phyloP scores from a whole-genome alignment of 805 yeast species.

The Pichia manshurica region DNA sequence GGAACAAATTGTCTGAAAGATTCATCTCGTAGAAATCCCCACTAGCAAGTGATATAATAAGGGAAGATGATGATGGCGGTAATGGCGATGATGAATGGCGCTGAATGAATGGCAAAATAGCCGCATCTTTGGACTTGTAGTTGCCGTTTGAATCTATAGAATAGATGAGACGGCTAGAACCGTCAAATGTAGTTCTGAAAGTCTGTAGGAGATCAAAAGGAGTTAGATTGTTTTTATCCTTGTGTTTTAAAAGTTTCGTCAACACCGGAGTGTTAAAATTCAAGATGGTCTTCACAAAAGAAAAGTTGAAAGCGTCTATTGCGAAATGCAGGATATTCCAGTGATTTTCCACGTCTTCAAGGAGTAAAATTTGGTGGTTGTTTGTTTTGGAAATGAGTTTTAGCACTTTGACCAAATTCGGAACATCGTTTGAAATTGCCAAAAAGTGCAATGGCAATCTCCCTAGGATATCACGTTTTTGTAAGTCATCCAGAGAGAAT shows the following conservation, averaged over 20 bases:
- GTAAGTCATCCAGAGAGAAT: conserved; percentile 35
- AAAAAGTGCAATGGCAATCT: conserved; percentile 52
- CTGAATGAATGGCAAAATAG: too few relatives aligned
- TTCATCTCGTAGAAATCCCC: conserved; percentile 5
- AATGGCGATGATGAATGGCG: not conserved
- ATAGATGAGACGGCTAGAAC: not conserved
- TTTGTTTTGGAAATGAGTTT: conserved; percentile 26
- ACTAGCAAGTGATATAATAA: conserved; percentile 2
- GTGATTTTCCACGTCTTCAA: conserved; percentile 67
- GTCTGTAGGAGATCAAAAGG: conserved; percentile 61
- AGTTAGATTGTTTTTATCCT: conserved; percentile 66
- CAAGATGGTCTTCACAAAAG: conserved; percentile 45
- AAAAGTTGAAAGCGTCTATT: conserved; percentile 49
- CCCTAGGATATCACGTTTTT: conserved; percentile 64
- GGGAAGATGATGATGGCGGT: conserved; percentile 3
- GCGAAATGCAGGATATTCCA: conserved; percentile 80
- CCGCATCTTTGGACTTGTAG: not conserved
- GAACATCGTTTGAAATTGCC: conserved; percentile 44
- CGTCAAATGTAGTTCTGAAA: conserved; percentile 1
- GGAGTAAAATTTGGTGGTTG: conserved; percentile 39
- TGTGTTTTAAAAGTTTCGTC: conserved; percentile 38
- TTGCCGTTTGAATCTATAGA: conserved; percentile 8
- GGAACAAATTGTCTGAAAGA: not conserved
- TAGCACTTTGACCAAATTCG: conserved; percentile 41
- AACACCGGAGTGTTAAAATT: conserved; percentile 14